Base-by-base conservation (phyloP, 495 filamentous ascomycete genomes). In the Neurospora tetraspora region DNA sequence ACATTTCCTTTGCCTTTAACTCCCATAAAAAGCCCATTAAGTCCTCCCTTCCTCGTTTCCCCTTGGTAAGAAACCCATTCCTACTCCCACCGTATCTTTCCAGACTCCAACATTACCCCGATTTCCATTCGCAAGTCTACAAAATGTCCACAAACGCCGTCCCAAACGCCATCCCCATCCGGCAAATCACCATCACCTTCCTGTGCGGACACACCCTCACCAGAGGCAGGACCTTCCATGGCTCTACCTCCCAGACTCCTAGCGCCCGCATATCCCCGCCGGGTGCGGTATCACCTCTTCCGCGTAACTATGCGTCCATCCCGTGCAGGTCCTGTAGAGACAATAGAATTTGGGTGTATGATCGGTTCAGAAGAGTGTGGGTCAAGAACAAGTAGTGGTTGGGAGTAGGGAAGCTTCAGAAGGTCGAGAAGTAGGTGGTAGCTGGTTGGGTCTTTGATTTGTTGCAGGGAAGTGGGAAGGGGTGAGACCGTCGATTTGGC, bases 51-150 rank as follows among this genome's bases (percentile, higher is more conserved):
- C 1, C 0, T 39, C 39, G 39, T 0, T 39, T 1, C 4, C 0
- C 4, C 39, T 0, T 4, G 0, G 1, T 1, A 10, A 39, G 2
- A 3, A 18, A 6, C 7, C 5, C 5, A 42, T 6, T 0, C 5
- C 0, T 8, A 42, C 40, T 42, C 5, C 37, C 6, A 18, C 16
- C 6, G 0, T 43, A 1, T 43, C 18, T n/a, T 2, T n/a, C 1
- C 42, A 9, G 0, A 16, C 39, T 42, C 39, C 5, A 42, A 18
- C 0, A 6, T 42, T 18, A 42, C 14, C 2, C 39, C 5, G 5
- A 42, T 16, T 40, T 42, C 42, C 16, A n/a, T 9, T n/a, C 0
- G 1, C 18, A 43, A 43, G 5, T n/a, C 40, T 1, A 8, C 42
- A 45, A 45, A n/a, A 45, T 45, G 42, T 45, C 42, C 6, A n/a